These are phyloP conservation scores for Penicillium tannophilum DNA, from an alignment of 495 filamentous ascomycete species.

Conservation along the genomic window DNA sequence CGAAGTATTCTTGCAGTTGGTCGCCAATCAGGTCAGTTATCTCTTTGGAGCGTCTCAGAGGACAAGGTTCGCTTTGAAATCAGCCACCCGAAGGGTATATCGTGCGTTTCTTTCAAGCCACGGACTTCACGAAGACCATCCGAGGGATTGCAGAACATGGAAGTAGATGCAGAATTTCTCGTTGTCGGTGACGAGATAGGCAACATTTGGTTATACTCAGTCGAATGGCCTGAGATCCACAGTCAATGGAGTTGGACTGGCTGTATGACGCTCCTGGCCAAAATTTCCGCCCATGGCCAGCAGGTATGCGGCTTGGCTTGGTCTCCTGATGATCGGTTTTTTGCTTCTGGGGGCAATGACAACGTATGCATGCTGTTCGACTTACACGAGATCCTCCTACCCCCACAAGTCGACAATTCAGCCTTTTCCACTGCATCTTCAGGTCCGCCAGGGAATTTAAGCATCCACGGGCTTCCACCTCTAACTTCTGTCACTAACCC, in stretches of 20 bases:
- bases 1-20: slow-evolving; percentile 85
- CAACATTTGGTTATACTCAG: slow-evolving; percentile 80
- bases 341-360: slow-evolving; percentile 92
- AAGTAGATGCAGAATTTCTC: slow-evolving; percentile 67
- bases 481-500: slow-evolving; percentile 17
- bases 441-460: slow-evolving; percentile 14
- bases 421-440: slow-evolving; percentile 4
- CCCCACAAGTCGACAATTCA: slow-evolving; percentile 15
- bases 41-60: slow-evolving; percentile 63
- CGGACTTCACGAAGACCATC: slow-evolving; percentile 46
- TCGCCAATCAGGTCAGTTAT: slow-evolving; percentile 66
- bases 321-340: slow-evolving; percentile 73
- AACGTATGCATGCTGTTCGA: slow-evolving; percentile 86
- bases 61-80: slow-evolving; percentile 70
- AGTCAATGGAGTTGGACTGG: slow-evolving; percentile 68
- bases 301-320: slow-evolving; percentile 93
- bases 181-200: slow-evolving; percentile 89
- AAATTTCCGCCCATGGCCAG: slow-evolving; percentile 78
- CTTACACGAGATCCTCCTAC: slow-evolving; percentile 56
- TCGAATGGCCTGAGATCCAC: slow-evolving; percentile 74
- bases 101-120: slow-evolving; percentile 73
- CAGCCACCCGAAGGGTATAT: slow-evolving; percentile 67
- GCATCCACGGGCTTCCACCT: slow-evolving; percentile 24
- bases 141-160: slow-evolving; percentile 32
- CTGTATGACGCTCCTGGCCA: slow-evolving; percentile 72